These are phyloP conservation scores for Cutaneotrichosporon dermatis DNA, from an alignment of 1,284 basidiomycete species.

Conservation along the genomic window DNA sequence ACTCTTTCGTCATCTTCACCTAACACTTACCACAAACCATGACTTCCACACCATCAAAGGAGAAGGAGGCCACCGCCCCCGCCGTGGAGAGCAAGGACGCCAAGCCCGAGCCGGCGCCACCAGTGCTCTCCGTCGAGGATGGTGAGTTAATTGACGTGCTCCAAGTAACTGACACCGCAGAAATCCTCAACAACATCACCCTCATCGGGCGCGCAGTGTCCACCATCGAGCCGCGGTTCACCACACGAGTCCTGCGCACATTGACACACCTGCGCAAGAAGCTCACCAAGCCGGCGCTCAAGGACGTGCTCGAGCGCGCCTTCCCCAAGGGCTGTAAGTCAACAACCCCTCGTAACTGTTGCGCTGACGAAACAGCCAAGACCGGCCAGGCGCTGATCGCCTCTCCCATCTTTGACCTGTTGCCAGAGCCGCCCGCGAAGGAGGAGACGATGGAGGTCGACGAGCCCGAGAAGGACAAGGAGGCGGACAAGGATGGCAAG, in stretches of 20 bases:
- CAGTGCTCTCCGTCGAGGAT: constrained; percentile 34
- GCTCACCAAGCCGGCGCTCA: constrained; percentile 62
- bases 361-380: constrained; percentile 30
- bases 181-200: constrained; percentile 78
- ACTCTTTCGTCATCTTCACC: no score
- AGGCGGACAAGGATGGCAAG: constrained; percentile 18
- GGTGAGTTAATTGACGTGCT: no score
- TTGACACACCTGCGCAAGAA: constrained; percentile 74
- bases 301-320: constrained; percentile 68
- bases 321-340: constrained; percentile 57
- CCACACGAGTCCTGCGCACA: constrained; percentile 79
- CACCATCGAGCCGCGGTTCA: constrained; percentile 89
- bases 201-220: constrained; percentile 84
- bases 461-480: constrained; percentile 22
- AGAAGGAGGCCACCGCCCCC: constrained; percentile 3
- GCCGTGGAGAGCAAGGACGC: constrained; percentile 2
- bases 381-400: constrained; percentile 40
- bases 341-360: no score
- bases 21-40: background rate
- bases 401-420: constrained; percentile 30
- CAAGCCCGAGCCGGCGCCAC: constrained; percentile 8
- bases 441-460: constrained; percentile 28
- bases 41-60: constrained; percentile 13
- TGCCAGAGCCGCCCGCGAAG: constrained; percentile 35
- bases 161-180: constrained; percentile 52